Base-by-base conservation (phyloP, 352 stramenopile species). In the Globisporangium carolinianum region DNA sequence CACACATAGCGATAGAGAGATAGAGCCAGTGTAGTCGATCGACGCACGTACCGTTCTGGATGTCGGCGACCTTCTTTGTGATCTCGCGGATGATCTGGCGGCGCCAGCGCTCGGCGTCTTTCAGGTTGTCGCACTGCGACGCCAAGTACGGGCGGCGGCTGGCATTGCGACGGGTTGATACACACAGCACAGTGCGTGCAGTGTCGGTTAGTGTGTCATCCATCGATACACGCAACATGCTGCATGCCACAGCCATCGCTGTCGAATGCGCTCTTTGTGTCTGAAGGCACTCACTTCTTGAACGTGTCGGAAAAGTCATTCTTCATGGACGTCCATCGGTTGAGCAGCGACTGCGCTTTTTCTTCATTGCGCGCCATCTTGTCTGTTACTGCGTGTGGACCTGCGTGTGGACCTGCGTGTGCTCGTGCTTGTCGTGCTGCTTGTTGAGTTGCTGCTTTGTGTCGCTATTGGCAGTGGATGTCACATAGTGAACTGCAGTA, bases 321-420 rank as follows among this genome's bases (percentile, higher is more conserved):
- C 48, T 98, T 98, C 92, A 99, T 98, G 38, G 81, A 87, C 61
- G 96, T 95, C 96, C 96, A 99, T 87, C 98, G 97, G 75, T 99
- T 99, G 60, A 99, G 78, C 85, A 99, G 96, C 55, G 86, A 92
- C 73, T 98, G 91, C 62, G 95, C 94, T 72, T 98, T 99, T 86
- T 99, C 96, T 68, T 98, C 96, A 71, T 98, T 98, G 60, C 97
- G 91, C 36, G 97, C 96, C 97, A 99, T 99, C 39, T 42, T 76
- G 45, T 9, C 14, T 10, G 12, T 18, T 41, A 1, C 45, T 48
- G 1, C 2, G 24, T 3, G 24, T 32, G 24, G 24, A 32, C 24
- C 24, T 32, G 24, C 24, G 24, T 32, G 24, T 24, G 24, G 2
- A 24, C 24, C 24, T 32, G 24, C 24, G 39, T 10, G 39, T 17